A percentile compares a stretch with the other conserved stretches of the same genome.
These are phyloP conservation scores for Penicillium brevicompactum DNA, from an alignment of 2,329 filamentous ascomycete species.

Conservation along the genomic window DNA sequence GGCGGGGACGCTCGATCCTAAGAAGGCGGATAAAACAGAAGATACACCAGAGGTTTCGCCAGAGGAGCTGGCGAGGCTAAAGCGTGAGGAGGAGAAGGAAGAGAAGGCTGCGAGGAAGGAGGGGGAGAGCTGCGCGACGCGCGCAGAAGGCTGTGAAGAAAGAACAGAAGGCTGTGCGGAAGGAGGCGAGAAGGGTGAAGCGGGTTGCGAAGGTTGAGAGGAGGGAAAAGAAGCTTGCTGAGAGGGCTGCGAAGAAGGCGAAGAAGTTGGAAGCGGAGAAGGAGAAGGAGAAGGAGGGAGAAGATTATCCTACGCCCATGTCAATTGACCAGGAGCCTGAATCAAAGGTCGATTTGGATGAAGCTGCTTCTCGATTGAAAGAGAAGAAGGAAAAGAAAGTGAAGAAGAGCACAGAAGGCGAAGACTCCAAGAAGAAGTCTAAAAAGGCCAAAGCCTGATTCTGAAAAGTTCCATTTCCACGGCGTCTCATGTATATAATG, in stretches of 20 bases:
- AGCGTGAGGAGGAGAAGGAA: slow-evolving; percentile 40
- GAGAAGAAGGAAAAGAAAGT: slow-evolving; percentile 25
- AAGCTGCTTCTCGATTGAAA: slow-evolving; percentile 11
- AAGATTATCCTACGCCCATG: slow-evolving; percentile 36
- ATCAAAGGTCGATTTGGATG: slow-evolving; percentile 16
- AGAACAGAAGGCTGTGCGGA: slow-evolving; percentile 18
- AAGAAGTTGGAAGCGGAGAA: slow-evolving; percentile 18
- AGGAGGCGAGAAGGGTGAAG: slow-evolving; percentile 21
- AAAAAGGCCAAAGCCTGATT: slow-evolving; percentile 32
- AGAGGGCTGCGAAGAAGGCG: slow-evolving; percentile 23
- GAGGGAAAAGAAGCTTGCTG: slow-evolving; percentile 29
- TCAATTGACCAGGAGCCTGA: slow-evolving; percentile 30
- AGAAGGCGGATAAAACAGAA: slow-evolving; percentile 11
- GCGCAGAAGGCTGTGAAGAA: slow-evolving; percentile 16
- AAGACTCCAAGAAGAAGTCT: slow-evolving; percentile 48
- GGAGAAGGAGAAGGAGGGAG: slow-evolving; percentile 25
- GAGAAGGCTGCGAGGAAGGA: slow-evolving; percentile 39
- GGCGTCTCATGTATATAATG: slow-evolving; percentile 14
- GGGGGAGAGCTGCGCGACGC: slow-evolving; percentile 26
- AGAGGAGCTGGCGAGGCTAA: slow-evolving; percentile 25
- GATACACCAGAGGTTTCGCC: slow-evolving; percentile 10
- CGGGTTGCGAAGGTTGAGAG: slow-evolving; percentile 30
- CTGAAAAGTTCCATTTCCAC: slow-evolving; percentile 6
- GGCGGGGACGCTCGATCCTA: slow-evolving; percentile 62
- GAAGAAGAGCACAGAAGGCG: slow-evolving; percentile 35